These are phyloP conservation scores for Hypomyces perniciosus DNA, from an alignment of 2,329 filamentous ascomycete genomes.

Conservation along the genomic window DNA sequence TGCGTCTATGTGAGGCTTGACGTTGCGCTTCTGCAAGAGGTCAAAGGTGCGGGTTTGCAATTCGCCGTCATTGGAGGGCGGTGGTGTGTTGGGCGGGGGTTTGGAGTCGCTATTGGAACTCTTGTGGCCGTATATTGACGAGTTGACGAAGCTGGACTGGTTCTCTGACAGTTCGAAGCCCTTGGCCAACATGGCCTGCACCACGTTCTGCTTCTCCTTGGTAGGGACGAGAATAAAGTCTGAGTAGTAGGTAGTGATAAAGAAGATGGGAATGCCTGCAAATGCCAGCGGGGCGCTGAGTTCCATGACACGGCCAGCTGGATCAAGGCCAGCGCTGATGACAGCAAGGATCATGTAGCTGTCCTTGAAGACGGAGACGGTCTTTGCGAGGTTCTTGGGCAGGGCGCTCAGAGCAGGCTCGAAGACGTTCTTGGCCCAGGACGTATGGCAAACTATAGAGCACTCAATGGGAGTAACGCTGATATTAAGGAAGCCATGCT, in stretches of 20 bases:
- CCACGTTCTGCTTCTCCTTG: slow-evolving; percentile 67
- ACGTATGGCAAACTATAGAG: slow-evolving; percentile 79
- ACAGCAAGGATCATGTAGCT: slow-evolving; percentile 86
- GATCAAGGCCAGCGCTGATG: slow-evolving; percentile 82
- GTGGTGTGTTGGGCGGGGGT: slow-evolving; percentile 60
- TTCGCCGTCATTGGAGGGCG: slow-evolving; percentile 70
- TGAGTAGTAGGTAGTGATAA: slow-evolving; percentile 96
- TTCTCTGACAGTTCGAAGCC: slow-evolving; percentile 80
- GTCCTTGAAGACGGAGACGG: slow-evolving; percentile 71
- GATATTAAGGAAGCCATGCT: slow-evolving; percentile 83
- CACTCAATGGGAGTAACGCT: slow-evolving; percentile 89
- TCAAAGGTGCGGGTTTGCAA: slow-evolving; percentile 78
- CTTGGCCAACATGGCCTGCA: slow-evolving; percentile 66
- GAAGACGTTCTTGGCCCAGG: slow-evolving; percentile 70
- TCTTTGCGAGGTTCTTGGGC: slow-evolving; percentile 43
- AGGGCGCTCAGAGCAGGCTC: slow-evolving; percentile 62
- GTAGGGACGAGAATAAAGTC: slow-evolving; percentile 91
- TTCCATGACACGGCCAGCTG: slow-evolving; percentile 85
- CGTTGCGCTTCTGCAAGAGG: slow-evolving; percentile 70
- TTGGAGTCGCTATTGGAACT: slow-evolving; percentile 29
- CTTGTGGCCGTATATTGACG: slow-evolving; percentile 31
- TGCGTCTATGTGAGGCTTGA: slow-evolving; percentile 65
- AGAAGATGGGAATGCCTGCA: slow-evolving; percentile 93
- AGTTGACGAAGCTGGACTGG: slow-evolving; percentile 60
- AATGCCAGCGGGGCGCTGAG: slow-evolving; percentile 84